phyloP scores from a whole-genome alignment of 1,284 basidiomycete species.

The Microbotryomycetes sp. region DNA sequence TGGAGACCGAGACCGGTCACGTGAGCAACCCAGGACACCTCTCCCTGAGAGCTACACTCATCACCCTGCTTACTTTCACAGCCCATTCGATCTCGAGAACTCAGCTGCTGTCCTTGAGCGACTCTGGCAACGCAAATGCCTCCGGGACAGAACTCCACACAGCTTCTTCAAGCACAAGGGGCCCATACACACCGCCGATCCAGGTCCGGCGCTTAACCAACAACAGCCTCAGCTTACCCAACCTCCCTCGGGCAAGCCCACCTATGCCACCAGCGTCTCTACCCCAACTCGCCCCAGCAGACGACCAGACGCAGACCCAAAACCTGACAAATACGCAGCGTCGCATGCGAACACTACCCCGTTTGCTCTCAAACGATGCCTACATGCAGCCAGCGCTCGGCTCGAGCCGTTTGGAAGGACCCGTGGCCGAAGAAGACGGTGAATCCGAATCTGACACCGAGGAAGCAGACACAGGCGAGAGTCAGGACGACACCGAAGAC shows the following conservation, averaged over 20 bases:
- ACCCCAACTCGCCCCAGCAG: neutral
- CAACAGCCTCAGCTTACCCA: neutral
- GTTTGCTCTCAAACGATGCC: constrained; percentile 16
- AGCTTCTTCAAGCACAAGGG: neutral
- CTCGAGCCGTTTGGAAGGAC: neutral
- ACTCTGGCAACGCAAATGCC: neutral
- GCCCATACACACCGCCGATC: neutral
- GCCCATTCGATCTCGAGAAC: too few species aligned
- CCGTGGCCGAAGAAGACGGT: constrained; percentile 7
- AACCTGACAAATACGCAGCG: neutral
- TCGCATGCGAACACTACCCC: constrained; percentile 17
- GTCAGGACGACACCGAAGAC: neutral
- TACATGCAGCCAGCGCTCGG: neutral
- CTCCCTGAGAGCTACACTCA: too few species aligned
- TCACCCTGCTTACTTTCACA: too few species aligned
- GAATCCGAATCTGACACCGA: constrained; percentile 17
- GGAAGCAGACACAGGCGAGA: neutral
- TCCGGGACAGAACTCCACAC: neutral
- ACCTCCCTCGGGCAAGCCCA: neutral
- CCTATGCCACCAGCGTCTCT: neutral
- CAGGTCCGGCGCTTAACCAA: neutral
- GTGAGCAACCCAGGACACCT: too few species aligned
- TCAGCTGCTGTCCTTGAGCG: neutral
- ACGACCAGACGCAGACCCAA: neutral
- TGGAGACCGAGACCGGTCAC: too few species aligned